These are phyloP conservation scores for Colletotrichum nymphaeae DNA, from an alignment of 2,329 filamentous ascomycete species.

Conservation along the genomic window DNA sequence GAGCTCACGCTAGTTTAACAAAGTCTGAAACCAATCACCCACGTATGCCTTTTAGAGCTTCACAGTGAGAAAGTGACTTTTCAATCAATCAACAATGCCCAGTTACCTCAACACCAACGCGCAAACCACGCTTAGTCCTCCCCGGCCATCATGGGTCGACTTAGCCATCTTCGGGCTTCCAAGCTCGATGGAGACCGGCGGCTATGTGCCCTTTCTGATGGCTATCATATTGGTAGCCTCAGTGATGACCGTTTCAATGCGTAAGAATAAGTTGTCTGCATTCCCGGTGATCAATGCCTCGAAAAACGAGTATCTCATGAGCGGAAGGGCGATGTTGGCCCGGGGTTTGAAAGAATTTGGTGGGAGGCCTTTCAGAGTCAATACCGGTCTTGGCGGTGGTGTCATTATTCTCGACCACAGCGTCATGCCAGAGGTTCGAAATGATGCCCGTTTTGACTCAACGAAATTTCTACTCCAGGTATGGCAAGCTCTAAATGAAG, in stretches of 20 bases:
- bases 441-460: conserved; percentile 22
- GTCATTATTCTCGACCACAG: conserved; percentile 12
- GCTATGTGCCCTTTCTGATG: conserved; percentile 9
- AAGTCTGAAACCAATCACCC: neutral
- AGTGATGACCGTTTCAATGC: neutral
- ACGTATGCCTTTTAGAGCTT: neutral
- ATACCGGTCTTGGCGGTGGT: conserved; percentile 18
- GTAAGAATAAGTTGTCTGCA: neutral
- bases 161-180: neutral
- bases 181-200: neutral
- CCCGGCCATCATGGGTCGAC: conserved; percentile 16
- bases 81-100: conserved; percentile 3
- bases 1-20: neutral
- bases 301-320: conserved; percentile 15
- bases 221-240: conserved; percentile 1
- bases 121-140: neutral
- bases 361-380: conserved; percentile 17
- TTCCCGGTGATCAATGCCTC: conserved; percentile 20
- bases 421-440: conserved; percentile 18
- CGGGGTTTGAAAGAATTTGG: neutral
- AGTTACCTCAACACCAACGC: conserved; percentile 10
- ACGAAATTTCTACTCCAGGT: conserved; percentile 23
- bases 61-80: neutral
- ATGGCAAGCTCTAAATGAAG: neutral
- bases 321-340: conserved; percentile 2